Base-by-base conservation (phyloP, 495 filamentous ascomycete species). In the Hypomontagnella monticulosa region DNA sequence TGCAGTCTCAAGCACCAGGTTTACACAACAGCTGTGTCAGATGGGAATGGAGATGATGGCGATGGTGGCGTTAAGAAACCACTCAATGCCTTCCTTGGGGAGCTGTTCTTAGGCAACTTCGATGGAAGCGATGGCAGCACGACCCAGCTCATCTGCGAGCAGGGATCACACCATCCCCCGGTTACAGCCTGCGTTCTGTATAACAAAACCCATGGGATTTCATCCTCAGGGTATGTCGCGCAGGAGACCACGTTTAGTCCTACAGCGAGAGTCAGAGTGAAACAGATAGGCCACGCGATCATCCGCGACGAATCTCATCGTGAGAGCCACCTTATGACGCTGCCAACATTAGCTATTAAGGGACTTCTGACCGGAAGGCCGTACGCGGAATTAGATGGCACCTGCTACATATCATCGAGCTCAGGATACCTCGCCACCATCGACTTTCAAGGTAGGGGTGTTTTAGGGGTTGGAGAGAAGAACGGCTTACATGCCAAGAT, bases 61-160 rank as follows among this genome's bases (percentile, higher is more conserved):
- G 14, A 37, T 32, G 15, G 92, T 19, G 10, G 8, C 4, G 37
- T 18, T 11, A 33, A 43, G 23, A 55, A 55, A 11, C 38, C 38
- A 7, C 38, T 55, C 8, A 43, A 55, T 15, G 38, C 51, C 5
- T 18, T 42, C 7, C 16, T 44, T 1, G 41, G 41, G 6, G 23
- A 44, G 41, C 11, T 20, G 6, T 20, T 15, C 15, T 12, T 44
- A 9, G 15, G 16, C 11, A 20, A 7, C 11, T 55, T 33, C 23
- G n/a, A 33, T 18, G 38, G 23, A 3, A 18, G 33, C 3, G 51
- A 18, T 6, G 20, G 37, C 11, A 55, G 51, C 19, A 33, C 20
- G 10, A 43, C 37, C 6, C 14, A 10, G 19, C 27, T 43, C n/a
- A 55, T 43, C 20, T 33, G 47, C 12, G 51, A 41, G 15, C 20